Evolutionary conservation across 2,329 filamentous ascomycete species (phyloP), one percentile per base, ranked within the genome.

Genomic region (Zasmidium angulare): DNA sequence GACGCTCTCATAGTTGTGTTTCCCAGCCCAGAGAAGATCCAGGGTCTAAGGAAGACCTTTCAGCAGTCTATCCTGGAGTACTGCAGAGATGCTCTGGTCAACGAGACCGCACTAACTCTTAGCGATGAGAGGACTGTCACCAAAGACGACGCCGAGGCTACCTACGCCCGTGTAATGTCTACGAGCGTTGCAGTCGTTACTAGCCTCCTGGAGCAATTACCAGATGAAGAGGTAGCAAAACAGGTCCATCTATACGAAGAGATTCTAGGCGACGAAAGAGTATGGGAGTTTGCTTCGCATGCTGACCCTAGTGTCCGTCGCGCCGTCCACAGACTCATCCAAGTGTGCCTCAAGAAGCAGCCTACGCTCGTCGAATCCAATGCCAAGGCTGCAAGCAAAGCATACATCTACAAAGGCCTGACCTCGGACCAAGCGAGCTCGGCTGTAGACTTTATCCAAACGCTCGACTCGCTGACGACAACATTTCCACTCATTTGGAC

Each of bases 71-170:
- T 97, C 46, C 79, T 98, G 58, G 86, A 92, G 52, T 97, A 91
- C 74, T 91, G 91, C 58, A 85, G 84, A 57, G 86, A 91, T 69
- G 91, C 91, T 3, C 84, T 95, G 46, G 77, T 85, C 50, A 85
- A 88, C 55, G 95, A 99, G 75, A 93, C 89, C 0, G 76, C 88
- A 2, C 83, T 88, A 36, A 96, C 91, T 0, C 79, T 99, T 36
- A 98, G 93, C 71, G 95, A 99, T 72, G 90, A 96, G 75, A 84
- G 93, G 22, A 91, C 87, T 0, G 90, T 92, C 2, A 95, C 86
- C 60, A 78, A 84, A 9, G 93, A 98, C 66, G 95, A 99, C 72
- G 87, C 91, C 2, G 85, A 92, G 65, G 85, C 89, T 19, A 97
- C 96, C 68, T 95, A 96, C 76, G 85, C 87, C 61, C 84, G 95